Evolutionary conservation across 108 stramenopile genomes (phyloP), one percentile per base, ranked within the genome.

Genomic region (Stephanodiscus minutulus): DNA sequence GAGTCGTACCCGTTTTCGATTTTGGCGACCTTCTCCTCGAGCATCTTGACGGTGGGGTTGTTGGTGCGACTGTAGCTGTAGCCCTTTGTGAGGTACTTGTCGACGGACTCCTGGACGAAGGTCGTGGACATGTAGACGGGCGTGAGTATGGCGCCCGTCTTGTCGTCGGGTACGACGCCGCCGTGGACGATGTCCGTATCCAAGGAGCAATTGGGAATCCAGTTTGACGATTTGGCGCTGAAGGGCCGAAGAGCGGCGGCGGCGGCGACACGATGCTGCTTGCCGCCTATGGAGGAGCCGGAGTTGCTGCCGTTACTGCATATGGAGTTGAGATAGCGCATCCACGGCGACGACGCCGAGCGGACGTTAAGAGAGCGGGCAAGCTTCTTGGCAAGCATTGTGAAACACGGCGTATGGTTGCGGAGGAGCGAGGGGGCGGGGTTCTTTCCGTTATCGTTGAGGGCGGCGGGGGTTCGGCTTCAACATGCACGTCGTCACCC

Each of bases 1-100:
- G 87, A 74, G 43, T 87, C 87, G 52, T 85, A 85, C n/a, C 86
- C 92, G 57, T 87, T 85, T 74, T 93, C 92, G 46, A 91, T 81
- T 18, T 72, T 78, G 54, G 92, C 89, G 50, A 93, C 79, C 79
- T 90, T 91, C n/a, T 87, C 81, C 74, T 93, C 92, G 36, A 93
- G 84, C 67, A 87, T 83, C 48, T 74, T 63, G 44, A 91, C 88
- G 12, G 92, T 91, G 24, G 92, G 92, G 72, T 93, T 93, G 68
- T 82, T 86, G 28, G 86, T 89, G 41, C 92, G 84, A 46, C 86
- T 84, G 77, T 93, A 93, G 35, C 82, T 86, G 81, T 71, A 91
- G 5, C 88, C 88, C 77, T 84, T 91, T 52, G 74, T 79, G 56
- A 91, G 71, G 55, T 91, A 91, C 50, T 83, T 67, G 47, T 88